Conservation (phyloP, 2,329 filamentous ascomycete genomes). For the Parasarocladium wereldwijsianum region DNA sequence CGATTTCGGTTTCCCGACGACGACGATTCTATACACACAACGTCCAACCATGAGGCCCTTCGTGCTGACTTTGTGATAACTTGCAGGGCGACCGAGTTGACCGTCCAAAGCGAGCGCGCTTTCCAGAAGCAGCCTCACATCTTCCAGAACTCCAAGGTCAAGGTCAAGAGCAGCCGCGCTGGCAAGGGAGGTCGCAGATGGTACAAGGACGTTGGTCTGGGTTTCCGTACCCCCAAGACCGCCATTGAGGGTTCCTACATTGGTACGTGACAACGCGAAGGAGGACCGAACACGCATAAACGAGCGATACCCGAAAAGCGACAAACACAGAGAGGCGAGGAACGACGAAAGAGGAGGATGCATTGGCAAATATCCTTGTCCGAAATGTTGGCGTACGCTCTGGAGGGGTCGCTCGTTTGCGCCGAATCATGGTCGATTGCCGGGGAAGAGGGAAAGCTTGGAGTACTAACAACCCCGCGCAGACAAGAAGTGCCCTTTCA, state of each 20-base stretch:
- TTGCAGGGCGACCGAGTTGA: constrained; percentile 93
- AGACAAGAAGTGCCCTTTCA: constrained; percentile 99
- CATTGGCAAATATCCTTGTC: too few species aligned
- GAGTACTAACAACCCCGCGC: constrained; percentile 18
- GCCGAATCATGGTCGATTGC: too few species aligned
- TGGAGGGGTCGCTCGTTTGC: too few species aligned
- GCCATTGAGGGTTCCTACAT: constrained; percentile 99
- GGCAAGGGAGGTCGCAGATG: constrained; percentile 86
- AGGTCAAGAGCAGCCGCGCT: constrained; percentile 68
- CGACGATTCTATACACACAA: constrained; percentile 4
- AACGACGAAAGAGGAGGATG: too few species aligned
- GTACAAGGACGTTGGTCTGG: constrained; percentile 99
- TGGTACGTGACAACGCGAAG: constrained; percentile 50
- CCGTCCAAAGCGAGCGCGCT: constrained; percentile 99
- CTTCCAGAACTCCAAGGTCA: constrained; percentile 95
- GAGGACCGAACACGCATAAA: background rate
- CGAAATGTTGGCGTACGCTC: too few species aligned
- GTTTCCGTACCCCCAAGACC: constrained; percentile 95
- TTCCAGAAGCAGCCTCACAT: constrained; percentile 99
- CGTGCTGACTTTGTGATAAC: constrained; percentile 17
- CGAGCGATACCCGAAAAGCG: constrained; percentile 1
- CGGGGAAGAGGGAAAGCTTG: too few species aligned
- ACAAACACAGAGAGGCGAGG: constrained; percentile 2
- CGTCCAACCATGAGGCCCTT: constrained; percentile 5
- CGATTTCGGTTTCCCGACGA: constrained; percentile 1